Evolutionary conservation across 768 basidiomycete genomes (phyloP).

Genomic region (Fistulinella prunicolor): DNA sequence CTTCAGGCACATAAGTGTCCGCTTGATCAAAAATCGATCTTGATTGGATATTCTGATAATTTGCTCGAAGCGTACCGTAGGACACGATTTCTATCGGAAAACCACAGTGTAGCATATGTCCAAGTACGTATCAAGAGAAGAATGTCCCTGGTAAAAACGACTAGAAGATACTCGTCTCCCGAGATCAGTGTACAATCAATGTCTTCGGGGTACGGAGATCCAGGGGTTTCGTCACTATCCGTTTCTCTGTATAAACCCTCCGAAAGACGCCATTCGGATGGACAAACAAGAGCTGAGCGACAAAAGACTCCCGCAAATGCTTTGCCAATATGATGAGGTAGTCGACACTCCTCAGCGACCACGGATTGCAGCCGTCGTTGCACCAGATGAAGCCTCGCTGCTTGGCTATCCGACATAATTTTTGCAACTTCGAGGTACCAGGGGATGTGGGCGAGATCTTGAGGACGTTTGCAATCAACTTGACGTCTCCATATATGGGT

Average conservation of each 20-base stretch:
- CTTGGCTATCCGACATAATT: slow-evolving; percentile 20
- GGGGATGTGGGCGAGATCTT: slow-evolving; percentile 15
- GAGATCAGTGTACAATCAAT: slow-evolving; percentile 19
- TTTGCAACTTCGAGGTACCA: slow-evolving; percentile 21
- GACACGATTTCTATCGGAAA: not conserved
- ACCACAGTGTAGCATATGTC: not conserved
- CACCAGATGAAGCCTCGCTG: slow-evolving; percentile 19
- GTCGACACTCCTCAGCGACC: slow-evolving; percentile 13
- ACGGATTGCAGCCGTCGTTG: slow-evolving; percentile 8
- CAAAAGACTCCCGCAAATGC: slow-evolving; percentile 19
- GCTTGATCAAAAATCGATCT: too few relatives aligned
- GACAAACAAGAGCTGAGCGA: slow-evolving; percentile 22
- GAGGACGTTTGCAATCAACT: slow-evolving; percentile 11
- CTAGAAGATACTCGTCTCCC: not conserved
- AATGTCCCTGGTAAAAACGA: too few relatives aligned
- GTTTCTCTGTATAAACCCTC: slow-evolving; percentile 22
- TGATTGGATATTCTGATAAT: too few relatives aligned
- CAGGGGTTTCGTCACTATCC: slow-evolving; percentile 18
- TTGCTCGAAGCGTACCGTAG: not conserved
- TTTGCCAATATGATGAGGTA: slow-evolving; percentile 9
- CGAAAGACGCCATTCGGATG: slow-evolving; percentile 21
- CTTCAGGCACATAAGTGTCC: too few relatives aligned
- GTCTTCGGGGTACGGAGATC: slow-evolving; percentile 20
- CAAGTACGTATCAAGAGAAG: too few relatives aligned
- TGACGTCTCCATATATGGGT: slow-evolving; percentile 20